These are phyloP conservation scores for Nephelium lappaceum DNA, from an alignment of 345 rosid species.

Conservation along the genomic window DNA sequence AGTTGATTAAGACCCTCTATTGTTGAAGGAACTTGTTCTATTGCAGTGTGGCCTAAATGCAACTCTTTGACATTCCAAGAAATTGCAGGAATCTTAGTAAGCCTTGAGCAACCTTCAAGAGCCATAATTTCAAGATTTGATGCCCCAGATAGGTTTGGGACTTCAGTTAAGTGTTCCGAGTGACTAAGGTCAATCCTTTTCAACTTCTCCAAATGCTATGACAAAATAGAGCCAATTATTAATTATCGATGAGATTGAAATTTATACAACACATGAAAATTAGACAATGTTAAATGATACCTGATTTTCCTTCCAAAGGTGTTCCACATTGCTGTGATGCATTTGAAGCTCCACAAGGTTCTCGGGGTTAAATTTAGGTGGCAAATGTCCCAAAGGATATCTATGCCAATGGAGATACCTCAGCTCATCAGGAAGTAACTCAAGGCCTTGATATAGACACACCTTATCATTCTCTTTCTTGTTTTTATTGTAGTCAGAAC, in stretches of 20 bases:
- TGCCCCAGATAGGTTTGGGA: background rate
- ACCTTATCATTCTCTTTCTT: no score
- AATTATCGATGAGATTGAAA: background rate
- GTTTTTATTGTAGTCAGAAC: no score
- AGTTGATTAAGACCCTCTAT: background rate
- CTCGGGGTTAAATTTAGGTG: background rate
- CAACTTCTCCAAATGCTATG: background rate
- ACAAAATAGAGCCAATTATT: background rate
- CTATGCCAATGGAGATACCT: no score
- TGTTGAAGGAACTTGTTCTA: background rate
- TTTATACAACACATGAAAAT: background rate
- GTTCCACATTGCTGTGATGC: background rate
- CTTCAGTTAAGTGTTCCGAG: background rate
- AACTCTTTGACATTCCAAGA: slow-evolving; percentile 4
- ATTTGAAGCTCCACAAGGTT: background rate
- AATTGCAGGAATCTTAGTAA: slow-evolving; percentile 5
- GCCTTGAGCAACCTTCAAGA: background rate
- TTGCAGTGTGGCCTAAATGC: background rate
- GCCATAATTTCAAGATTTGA: background rate
- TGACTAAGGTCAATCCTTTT: background rate
- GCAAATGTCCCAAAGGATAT: background rate
- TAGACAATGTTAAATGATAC: no score
- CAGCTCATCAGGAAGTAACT: no score
- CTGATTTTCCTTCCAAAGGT: no score
- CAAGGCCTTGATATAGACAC: no score